Conservation (phyloP, 768 basidiomycete species). For the Ramaria rubella region DNA sequence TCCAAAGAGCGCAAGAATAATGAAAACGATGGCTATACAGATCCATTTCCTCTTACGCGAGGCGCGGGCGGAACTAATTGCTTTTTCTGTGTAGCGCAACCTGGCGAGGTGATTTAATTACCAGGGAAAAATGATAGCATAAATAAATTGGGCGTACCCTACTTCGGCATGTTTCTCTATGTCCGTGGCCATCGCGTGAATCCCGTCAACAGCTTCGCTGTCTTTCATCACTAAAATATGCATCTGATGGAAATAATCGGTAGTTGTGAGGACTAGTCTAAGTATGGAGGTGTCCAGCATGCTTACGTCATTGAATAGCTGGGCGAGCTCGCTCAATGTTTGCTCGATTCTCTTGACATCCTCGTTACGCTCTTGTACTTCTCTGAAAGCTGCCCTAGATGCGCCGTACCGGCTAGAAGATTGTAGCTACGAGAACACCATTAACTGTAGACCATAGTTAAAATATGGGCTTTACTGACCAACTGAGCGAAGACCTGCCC, state of each 20-base stretch:
- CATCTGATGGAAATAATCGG: slow-evolving; percentile 47
- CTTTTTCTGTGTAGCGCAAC: slow-evolving; percentile 76
- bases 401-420: slow-evolving; percentile 73
- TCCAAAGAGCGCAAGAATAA: slow-evolving; percentile 59
- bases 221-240: slow-evolving; percentile 71
- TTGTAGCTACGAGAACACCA: slow-evolving; percentile 52
- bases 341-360: slow-evolving; percentile 81
- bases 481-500: slow-evolving; percentile 73
- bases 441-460: background rate
- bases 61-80: slow-evolving; percentile 75
- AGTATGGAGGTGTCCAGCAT: too few species aligned
- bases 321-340: slow-evolving; percentile 80
- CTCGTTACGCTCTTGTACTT: slow-evolving; percentile 84
- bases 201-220: slow-evolving; percentile 59
- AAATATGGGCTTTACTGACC: too few species aligned
- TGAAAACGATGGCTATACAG: slow-evolving; percentile 71
- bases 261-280: too few species aligned
- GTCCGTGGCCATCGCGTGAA: slow-evolving; percentile 56
- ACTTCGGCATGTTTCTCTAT: slow-evolving; percentile 64
- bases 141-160: slow-evolving; percentile 44
- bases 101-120: slow-evolving; percentile 36
- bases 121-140: background rate
- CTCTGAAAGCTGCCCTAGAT: slow-evolving; percentile 72
- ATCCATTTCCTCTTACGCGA: slow-evolving; percentile 97
- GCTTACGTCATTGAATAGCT: slow-evolving; percentile 80